Percentiles rank a stretch among this genome's conserved stretches.
These are phyloP conservation scores for Pseudozyma tsukubaensis DNA, from an alignment of 1,284 basidiomycete genomes.

Conservation along the genomic window DNA sequence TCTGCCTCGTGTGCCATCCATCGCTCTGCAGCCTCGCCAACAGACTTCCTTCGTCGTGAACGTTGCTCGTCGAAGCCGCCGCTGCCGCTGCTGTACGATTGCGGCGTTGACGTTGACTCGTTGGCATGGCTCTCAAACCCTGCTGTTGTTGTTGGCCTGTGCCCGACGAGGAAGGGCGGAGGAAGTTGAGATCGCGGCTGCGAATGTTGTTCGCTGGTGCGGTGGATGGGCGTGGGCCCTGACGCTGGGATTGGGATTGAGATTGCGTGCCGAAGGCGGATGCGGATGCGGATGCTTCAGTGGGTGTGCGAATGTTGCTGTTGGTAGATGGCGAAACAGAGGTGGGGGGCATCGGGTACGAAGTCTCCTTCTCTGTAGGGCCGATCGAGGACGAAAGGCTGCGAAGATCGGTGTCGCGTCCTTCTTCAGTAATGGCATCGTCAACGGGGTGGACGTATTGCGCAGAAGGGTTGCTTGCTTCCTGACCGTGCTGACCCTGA, in stretches of 20 bases:
- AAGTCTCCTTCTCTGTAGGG: conserved; percentile 22
- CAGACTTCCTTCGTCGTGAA: conserved; percentile 37
- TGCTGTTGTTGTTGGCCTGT: conserved; percentile 1
- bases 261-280: conserved; percentile 9
- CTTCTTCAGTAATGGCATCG: conserved; percentile 49
- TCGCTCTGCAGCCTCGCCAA: conserved; percentile 47
- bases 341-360: conserved; percentile 1
- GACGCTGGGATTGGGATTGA: conserved; percentile 2
- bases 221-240: conserved; percentile 31
- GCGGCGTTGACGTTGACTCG: conserved; percentile 21
- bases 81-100: conserved; percentile 12
- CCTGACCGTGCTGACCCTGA: conserved; percentile 9
- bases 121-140: background rate
- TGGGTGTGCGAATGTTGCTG: background rate
- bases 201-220: conserved; percentile 32
- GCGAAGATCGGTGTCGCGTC: conserved; percentile 13
- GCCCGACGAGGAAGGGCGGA: conserved; percentile 32
- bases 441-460: conserved; percentile 39
- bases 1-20: conserved; percentile 56
- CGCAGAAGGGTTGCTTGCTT: conserved; percentile 4
- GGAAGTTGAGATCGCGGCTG: conserved; percentile 19
- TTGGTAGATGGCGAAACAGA: background rate
- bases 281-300: conserved; percentile 18
- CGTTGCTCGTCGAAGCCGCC: background rate
- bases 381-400: conserved; percentile 16